Conservation (phyloP, 202 grass and related monocot genomes). For the Schoenoplectus triqueter region DNA sequence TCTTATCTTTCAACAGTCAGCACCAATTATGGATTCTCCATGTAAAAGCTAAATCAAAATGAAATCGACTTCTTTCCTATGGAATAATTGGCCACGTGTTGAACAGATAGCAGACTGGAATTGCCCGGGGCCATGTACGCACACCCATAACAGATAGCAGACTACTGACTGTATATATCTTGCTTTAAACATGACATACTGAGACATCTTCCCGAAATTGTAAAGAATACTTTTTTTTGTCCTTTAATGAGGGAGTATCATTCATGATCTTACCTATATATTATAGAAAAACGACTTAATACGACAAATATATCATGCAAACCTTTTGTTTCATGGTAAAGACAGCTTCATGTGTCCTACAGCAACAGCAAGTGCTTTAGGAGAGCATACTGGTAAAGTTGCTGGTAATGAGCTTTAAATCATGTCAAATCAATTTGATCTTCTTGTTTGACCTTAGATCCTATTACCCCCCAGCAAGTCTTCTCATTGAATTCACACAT, state of each 20-base stretch:
- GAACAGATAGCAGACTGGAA: too few species aligned
- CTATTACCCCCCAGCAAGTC: not conserved
- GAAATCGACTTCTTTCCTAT: not conserved
- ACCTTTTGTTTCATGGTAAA: not conserved
- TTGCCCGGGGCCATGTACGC: too few species aligned
- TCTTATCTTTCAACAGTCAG: too few species aligned
- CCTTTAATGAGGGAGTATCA: not conserved
- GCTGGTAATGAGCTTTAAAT: not conserved
- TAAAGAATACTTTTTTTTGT: not conserved
- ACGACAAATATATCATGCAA: not conserved
- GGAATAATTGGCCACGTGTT: not conserved
- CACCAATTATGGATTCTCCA: too few species aligned
- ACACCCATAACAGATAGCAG: too few species aligned
- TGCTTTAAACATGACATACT: not conserved
- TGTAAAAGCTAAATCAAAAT: too few species aligned
- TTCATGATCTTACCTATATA: not conserved
- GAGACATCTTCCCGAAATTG: not conserved
- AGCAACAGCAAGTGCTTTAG: not conserved
- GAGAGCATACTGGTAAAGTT: not conserved
- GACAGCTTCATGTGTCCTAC: not conserved
- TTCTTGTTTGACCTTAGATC: not conserved
- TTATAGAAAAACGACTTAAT: too few species aligned
- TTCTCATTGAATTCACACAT: not conserved
- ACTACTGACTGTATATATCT: too few species aligned
- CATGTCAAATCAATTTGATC: not conserved